These are phyloP conservation scores for Coprinellus micaceus DNA, from an alignment of 768 basidiomycete genomes.

Conservation along the genomic window DNA sequence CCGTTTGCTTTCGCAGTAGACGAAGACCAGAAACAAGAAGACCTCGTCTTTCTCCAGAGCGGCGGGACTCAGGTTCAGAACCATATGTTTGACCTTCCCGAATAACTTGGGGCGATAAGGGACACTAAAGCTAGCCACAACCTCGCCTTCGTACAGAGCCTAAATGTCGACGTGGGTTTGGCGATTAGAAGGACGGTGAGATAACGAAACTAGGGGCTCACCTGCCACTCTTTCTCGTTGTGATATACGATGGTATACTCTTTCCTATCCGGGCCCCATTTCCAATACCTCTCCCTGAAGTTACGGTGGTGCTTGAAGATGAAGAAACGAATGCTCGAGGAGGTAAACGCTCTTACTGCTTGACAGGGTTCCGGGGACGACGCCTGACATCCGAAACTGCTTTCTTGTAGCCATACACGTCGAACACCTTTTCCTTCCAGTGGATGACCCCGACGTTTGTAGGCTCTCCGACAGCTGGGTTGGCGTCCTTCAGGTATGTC, in stretches of 20 bases:
- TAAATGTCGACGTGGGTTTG: slow-evolving; percentile 7
- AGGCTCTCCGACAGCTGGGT: slow-evolving; percentile 33
- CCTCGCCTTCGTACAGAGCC: slow-evolving; percentile 21
- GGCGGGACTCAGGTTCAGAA: slow-evolving; percentile 35
- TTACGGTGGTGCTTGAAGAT: neutral
- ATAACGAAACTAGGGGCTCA: slow-evolving; percentile 15
- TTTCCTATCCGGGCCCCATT: slow-evolving; percentile 39
- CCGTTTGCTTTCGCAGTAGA: slow-evolving; percentile 37
- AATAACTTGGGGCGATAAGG: slow-evolving; percentile 50
- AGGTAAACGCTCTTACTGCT: neutral
- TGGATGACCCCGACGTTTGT: slow-evolving; percentile 44
- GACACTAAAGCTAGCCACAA: slow-evolving; percentile 39
- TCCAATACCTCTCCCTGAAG: slow-evolving; percentile 39
- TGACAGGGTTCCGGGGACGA: slow-evolving; percentile 23
- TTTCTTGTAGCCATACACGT: slow-evolving; percentile 40
- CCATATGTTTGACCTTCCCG: slow-evolving; percentile 37
- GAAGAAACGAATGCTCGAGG: neutral
- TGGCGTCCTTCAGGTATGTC: slow-evolving; percentile 45
- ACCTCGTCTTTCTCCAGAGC: slow-evolving; percentile 41
- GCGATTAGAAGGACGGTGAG: neutral
- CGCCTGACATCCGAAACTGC: slow-evolving; percentile 37
- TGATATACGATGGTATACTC: slow-evolving; percentile 42
- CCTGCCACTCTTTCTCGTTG: slow-evolving; percentile 45
- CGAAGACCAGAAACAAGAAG: slow-evolving; percentile 35
- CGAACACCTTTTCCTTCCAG: slow-evolving; percentile 48